phyloP scores from a whole-genome alignment of 2,329 filamentous ascomycete species.

The Ceratocystiopsis sp. region DNA sequence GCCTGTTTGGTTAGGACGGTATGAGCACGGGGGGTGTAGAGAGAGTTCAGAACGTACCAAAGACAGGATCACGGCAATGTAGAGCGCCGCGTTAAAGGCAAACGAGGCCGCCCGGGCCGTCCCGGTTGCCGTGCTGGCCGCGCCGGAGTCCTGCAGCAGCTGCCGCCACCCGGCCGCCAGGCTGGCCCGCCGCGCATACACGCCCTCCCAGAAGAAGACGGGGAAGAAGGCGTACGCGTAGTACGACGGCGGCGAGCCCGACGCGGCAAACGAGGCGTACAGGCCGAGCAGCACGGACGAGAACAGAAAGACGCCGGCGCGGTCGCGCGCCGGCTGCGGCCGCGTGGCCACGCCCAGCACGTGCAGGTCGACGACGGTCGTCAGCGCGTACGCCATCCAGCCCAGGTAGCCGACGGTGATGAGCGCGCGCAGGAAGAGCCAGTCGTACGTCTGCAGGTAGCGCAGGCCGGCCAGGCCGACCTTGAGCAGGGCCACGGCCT shows the following conservation, averaged over 20 bases:
- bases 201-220: constrained; percentile 91
- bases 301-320: constrained; percentile 46
- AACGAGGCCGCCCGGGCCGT: constrained; percentile 30
- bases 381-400: constrained; percentile 86
- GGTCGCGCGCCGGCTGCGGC: constrained; percentile 44
- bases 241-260: constrained; percentile 66
- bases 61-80: constrained; percentile 60
- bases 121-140: constrained; percentile 42
- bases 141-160: constrained; percentile 25
- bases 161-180: constrained; percentile 47
- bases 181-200: constrained; percentile 60
- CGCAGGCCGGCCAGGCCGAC: constrained; percentile 66
- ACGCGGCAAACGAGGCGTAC: constrained; percentile 64
- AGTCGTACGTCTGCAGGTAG: constrained; percentile 96
- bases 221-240: constrained; percentile 89
- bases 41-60: constrained; percentile 31
- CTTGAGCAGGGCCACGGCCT: constrained; percentile 61
- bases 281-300: constrained; percentile 58
- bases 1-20: constrained; percentile 34
- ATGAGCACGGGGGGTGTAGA: not conserved
- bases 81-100: constrained; percentile 44
- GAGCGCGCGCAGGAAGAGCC: constrained; percentile 80
- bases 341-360: constrained; percentile 57
- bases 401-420: constrained; percentile 85
- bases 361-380: constrained; percentile 74